Base-by-base conservation (phyloP, 257 asterid genomes). In the Prunella vulgaris region DNA sequence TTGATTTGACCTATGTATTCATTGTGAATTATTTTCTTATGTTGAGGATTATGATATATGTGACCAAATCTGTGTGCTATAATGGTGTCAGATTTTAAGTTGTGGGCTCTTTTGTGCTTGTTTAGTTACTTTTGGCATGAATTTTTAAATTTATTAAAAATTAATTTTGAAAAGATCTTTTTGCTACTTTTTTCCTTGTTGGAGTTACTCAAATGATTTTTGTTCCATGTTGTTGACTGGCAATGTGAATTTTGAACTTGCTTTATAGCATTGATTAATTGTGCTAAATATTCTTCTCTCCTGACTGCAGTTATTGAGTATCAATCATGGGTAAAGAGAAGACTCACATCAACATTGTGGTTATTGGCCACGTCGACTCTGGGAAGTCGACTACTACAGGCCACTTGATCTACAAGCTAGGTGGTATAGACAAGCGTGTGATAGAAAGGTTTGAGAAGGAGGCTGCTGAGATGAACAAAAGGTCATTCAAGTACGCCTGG, bases 351-450 rank as follows among this genome's bases (percentile, higher is more conserved):
- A 70, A 70, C 73, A 76, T 76, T 20, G 76, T 78, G 71, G 83
- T 78, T 8, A 74, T 78, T 70, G 79, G 83, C 71, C 83, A 74
- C n/a, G 83, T 74, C 66, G 83, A 79, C 77, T 79, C 83, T 9
- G 83, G 83, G 13, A 79, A 79, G 68, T 79, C 83, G 1, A 79
- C 83, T 10, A 79, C 80, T 57, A 79, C 83, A 0, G 80, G 83
- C 0, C 83, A 79, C 69, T 74, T 74, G 80, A 79, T 89, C 84
- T 89, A 89, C 79, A 89, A 89, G 90, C 90, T 89, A 56, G 96
- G 96, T 38, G 96, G 93, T 33, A 89, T 89, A 73, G 96, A 89
- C 76, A 86, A 85, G 83, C 91, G 94, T 79, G 96, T 89, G 28
- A 89, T 89, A 28, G 92, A 89, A 73, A 85, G 96, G 70, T 89